These are phyloP conservation scores for Nigrospora sphaerica DNA, from an alignment of 2,329 filamentous ascomycete species.

Conservation along the genomic window DNA sequence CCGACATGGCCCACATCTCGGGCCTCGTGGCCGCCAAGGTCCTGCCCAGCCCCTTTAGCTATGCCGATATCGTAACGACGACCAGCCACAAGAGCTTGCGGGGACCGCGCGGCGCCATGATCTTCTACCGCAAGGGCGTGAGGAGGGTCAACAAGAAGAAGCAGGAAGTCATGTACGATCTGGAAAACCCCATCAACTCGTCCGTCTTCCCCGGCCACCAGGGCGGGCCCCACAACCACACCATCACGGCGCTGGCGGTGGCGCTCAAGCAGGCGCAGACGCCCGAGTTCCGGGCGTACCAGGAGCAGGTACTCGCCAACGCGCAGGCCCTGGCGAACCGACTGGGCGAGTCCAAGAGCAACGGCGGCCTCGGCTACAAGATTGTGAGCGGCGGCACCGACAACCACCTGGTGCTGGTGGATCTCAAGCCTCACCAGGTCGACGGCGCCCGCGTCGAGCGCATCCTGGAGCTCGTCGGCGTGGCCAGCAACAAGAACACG, in stretches of 20 bases:
- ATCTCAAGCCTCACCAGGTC: conserved; percentile 81
- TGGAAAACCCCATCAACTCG: conserved; percentile 88
- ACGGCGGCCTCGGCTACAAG: conserved; percentile 74
- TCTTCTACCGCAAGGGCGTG: conserved; percentile 95
- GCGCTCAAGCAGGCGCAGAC: conserved; percentile 89
- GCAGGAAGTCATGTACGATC: conserved; percentile 78
- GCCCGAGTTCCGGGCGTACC: conserved; percentile 87
- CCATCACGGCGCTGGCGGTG: conserved; percentile 90
- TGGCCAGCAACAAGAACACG: conserved; percentile 99
- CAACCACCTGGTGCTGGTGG: conserved; percentile 90
- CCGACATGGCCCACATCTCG: conserved; percentile 97
- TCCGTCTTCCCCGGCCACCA: conserved; percentile 98
- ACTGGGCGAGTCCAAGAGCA: conserved; percentile 60
- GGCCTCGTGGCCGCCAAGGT: conserved; percentile 89
- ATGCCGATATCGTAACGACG: conserved; percentile 92
- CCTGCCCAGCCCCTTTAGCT: conserved; percentile 80
- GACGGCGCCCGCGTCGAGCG: conserved; percentile 88
- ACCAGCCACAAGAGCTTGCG: conserved; percentile 97
- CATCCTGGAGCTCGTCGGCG: conserved; percentile 83
- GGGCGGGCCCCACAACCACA: conserved; percentile 97
- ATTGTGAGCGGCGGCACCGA: conserved; percentile 93
- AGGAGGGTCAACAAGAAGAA: conserved; percentile 81
- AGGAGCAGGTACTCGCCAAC: conserved; percentile 83
- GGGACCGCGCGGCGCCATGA: conserved; percentile 92
- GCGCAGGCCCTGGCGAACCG: conserved; percentile 76